Evolutionary conservation across 345 rosid species (phyloP).

Genomic region (Camelina sativa): DNA sequence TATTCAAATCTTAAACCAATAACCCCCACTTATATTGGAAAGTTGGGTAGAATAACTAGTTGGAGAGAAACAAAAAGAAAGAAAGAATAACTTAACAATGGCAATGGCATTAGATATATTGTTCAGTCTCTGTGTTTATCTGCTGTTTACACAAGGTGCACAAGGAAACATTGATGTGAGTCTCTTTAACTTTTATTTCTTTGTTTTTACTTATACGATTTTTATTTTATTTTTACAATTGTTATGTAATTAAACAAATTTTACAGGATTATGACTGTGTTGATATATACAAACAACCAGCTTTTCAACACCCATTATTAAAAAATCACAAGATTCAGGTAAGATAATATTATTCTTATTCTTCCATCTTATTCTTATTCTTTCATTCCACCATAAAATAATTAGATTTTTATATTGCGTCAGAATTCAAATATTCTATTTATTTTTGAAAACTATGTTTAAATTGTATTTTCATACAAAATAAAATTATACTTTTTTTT

Average conservation of each 20-base stretch:
- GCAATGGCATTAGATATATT: constrained; percentile 11
- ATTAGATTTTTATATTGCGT: too few species aligned
- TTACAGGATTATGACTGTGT: constrained; percentile 36
- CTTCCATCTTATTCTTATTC: too few species aligned
- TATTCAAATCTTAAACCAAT: too few species aligned
- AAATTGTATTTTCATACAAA: too few species aligned
- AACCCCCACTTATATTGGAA: too few species aligned
- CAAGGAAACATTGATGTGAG: constrained; percentile 35
- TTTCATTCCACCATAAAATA: too few species aligned
- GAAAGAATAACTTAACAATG: constrained; percentile 31
- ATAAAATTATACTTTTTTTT: too few species aligned
- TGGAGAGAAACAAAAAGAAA: background rate
- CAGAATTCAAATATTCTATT: too few species aligned
- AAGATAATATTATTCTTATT: too few species aligned
- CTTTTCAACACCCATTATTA: constrained; percentile 37
- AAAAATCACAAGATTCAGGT: constrained; percentile 42
- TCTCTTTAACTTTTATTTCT: background rate
- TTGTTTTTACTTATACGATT: background rate
- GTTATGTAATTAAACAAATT: background rate
- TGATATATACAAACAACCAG: constrained; percentile 34
- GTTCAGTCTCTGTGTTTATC: constrained; percentile 25
- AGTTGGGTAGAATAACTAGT: background rate
- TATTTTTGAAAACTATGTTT: too few species aligned
- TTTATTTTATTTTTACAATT: background rate
- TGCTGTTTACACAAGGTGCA: constrained; percentile 26